A percentile compares a stretch with the other conserved stretches of the same genome.
These are phyloP conservation scores for Suhomyces panamericanus DNA, from an alignment of 1,139 yeast species.

Conservation along the genomic window DNA sequence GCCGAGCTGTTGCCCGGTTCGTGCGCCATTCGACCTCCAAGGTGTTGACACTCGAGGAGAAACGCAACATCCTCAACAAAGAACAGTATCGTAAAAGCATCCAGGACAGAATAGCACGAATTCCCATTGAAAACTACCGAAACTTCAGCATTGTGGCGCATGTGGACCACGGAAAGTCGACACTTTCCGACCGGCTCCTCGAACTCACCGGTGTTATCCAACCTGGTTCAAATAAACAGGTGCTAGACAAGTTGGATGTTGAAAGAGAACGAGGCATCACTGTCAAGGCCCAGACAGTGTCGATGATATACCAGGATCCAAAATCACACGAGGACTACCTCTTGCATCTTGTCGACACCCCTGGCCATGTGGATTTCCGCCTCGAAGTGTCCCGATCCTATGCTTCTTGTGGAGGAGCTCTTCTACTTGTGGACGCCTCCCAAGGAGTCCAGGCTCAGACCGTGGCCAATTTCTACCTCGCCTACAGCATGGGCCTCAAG, in stretches of 20 bases:
- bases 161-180: slow-evolving; percentile 96
- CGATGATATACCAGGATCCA: slow-evolving; percentile 81
- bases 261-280: slow-evolving; percentile 74
- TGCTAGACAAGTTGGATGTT: slow-evolving; percentile 68
- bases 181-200: slow-evolving; percentile 80
- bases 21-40: slow-evolving; percentile 6
- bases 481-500: slow-evolving; percentile 79
- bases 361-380: slow-evolving; percentile 96
- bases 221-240: slow-evolving; percentile 78
- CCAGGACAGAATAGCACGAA: slow-evolving; percentile 60
- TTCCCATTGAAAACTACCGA: slow-evolving; percentile 81
- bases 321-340: slow-evolving; percentile 63
- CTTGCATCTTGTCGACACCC: slow-evolving; percentile 91
- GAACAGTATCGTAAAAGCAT: slow-evolving; percentile 35
- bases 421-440: slow-evolving; percentile 86
- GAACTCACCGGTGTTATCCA: slow-evolving; percentile 89
- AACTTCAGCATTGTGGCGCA: slow-evolving; percentile 96
- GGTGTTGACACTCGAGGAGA: slow-evolving; percentile 28
- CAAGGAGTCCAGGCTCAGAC: slow-evolving; percentile 99
- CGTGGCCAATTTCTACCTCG: slow-evolving; percentile 90
- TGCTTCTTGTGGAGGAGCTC: slow-evolving; percentile 95
- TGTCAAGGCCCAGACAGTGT: slow-evolving; percentile 93
- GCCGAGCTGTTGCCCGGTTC: neutral
- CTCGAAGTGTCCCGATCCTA: slow-evolving; percentile 92
- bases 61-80: slow-evolving; percentile 28